Percentiles rank a stretch among this genome's conserved stretches.
These are phyloP conservation scores for Xanthoconium stramineum DNA, from an alignment of 768 basidiomycete species.

Conservation along the genomic window DNA sequence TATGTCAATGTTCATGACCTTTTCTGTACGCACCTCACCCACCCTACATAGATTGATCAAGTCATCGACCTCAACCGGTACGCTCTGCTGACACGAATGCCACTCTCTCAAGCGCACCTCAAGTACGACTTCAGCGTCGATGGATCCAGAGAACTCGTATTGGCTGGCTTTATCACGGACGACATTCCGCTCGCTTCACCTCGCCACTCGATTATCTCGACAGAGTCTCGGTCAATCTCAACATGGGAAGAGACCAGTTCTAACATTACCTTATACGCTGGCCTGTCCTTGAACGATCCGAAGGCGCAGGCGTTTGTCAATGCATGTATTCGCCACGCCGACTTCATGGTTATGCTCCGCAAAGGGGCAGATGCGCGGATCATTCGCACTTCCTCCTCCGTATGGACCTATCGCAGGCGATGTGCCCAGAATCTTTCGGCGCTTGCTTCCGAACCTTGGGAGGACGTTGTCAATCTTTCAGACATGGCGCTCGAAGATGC, in stretches of 20 bases:
- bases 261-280: constrained; percentile 17
- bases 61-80: constrained; percentile 31
- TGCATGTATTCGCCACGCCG: constrained; percentile 29
- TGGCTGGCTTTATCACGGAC: constrained; percentile 32
- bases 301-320: constrained; percentile 30
- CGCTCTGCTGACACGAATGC: constrained; percentile 16
- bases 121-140: constrained; percentile 24
- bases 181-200: constrained; percentile 21
- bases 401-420: constrained; percentile 31
- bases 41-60: constrained; percentile 24
- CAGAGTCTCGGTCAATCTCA: constrained; percentile 2
- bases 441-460: constrained; percentile 26
- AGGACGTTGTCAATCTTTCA: constrained; percentile 16
- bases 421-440: constrained; percentile 25
- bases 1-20: constrained; percentile 3
- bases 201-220: constrained; percentile 23
- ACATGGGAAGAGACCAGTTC: too few species aligned
- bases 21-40: neutral
- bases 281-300: constrained; percentile 28
- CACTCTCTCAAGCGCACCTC: constrained; percentile 16
- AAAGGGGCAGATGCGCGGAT: constrained; percentile 27
- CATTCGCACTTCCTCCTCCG: constrained; percentile 21
- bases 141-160: constrained; percentile 24
- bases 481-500: constrained; percentile 27
- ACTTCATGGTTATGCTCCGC: constrained; percentile 32